phyloP scores from a whole-genome alignment of 2,329 filamentous ascomycete genomes.

The Chaetomium sp. region DNA sequence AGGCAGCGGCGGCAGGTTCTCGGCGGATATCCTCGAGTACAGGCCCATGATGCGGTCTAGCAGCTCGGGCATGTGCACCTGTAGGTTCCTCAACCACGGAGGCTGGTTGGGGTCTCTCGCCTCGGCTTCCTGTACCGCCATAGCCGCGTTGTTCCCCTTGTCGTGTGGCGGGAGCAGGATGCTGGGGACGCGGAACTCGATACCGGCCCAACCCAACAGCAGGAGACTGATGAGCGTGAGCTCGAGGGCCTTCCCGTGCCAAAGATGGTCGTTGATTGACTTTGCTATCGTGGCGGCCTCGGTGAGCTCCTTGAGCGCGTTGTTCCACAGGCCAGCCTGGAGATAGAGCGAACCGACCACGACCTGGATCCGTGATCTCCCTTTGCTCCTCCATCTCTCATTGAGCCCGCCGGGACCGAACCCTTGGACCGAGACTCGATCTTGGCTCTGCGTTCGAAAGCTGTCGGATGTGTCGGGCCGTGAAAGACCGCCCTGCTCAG shows the following conservation, averaged over 20 bases:
- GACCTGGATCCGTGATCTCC: slow-evolving; percentile 76
- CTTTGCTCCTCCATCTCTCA: slow-evolving; percentile 77
- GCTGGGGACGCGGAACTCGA: slow-evolving; percentile 76
- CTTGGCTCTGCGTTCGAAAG: slow-evolving; percentile 54
- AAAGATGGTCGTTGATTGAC: slow-evolving; percentile 86
- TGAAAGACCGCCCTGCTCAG: slow-evolving; percentile 43
- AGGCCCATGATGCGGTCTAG: slow-evolving; percentile 73
- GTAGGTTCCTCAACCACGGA: slow-evolving; percentile 56
- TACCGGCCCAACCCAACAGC: slow-evolving; percentile 78
- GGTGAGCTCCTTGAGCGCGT: slow-evolving; percentile 79
- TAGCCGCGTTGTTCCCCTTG: slow-evolving; percentile 41
- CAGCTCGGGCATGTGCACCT: slow-evolving; percentile 68
- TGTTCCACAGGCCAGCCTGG: slow-evolving; percentile 84
- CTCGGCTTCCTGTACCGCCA: slow-evolving; percentile 43
- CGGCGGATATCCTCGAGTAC: slow-evolving; percentile 70
- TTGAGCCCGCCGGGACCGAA: slow-evolving; percentile 72
- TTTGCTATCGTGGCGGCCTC: slow-evolving; percentile 79
- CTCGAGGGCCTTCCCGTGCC: slow-evolving; percentile 95
- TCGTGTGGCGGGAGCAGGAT: slow-evolving; percentile 58
- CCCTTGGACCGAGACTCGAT: slow-evolving; percentile 66
- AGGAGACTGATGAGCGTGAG: slow-evolving; percentile 80
- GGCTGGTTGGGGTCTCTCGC: slow-evolving; percentile 52
- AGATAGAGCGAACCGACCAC: slow-evolving; percentile 84
- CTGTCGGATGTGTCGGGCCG: slow-evolving; percentile 48
- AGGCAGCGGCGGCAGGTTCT: slow-evolving; percentile 70